Conservation (phyloP, 805 yeast genomes). For the Saturnispora besseyi region DNA sequence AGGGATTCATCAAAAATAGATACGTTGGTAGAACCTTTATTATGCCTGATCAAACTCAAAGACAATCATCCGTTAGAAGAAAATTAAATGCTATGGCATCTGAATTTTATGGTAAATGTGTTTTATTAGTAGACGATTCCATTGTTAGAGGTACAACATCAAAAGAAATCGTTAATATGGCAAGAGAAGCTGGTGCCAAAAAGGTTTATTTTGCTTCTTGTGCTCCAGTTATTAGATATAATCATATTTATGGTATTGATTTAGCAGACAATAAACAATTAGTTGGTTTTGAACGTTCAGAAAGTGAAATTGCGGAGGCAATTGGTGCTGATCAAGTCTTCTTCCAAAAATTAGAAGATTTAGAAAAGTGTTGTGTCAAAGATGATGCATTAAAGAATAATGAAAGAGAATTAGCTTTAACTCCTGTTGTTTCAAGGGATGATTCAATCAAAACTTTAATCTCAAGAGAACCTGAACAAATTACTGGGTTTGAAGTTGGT, state of each 20-base stretch:
- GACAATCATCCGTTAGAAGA: constrained; percentile 88
- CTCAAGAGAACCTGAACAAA: constrained; percentile 18
- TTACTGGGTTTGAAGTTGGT: constrained; percentile 81
- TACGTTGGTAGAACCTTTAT: constrained; percentile 97
- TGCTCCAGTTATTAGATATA: constrained; percentile 94
- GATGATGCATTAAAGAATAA: constrained; percentile 25
- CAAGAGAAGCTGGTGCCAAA: constrained; percentile 96
- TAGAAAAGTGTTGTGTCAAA: constrained; percentile 63
- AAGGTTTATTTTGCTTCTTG: constrained; percentile 95
- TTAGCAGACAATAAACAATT: constrained; percentile 90
- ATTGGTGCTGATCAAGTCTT: constrained; percentile 89
- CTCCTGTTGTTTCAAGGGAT: constrained; percentile 29
- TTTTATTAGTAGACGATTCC: constrained; percentile 89
- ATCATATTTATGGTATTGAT: constrained; percentile 96
- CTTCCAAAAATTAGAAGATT: constrained; percentile 78
- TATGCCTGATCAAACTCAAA: constrained; percentile 95
- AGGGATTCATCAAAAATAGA: constrained; percentile 93
- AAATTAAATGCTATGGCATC: constrained; percentile 94
- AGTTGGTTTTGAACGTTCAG: constrained; percentile 76
- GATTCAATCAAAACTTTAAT: constrained; percentile 23
- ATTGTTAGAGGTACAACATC: constrained; percentile 98
- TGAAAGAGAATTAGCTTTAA: constrained; percentile 27
- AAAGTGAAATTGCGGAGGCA: constrained; percentile 62
- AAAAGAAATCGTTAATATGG: constrained; percentile 93
- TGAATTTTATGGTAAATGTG: constrained; percentile 79